Conservation (phyloP, 768 basidiomycete genomes). For the Phanerodontia chrysosporium region DNA sequence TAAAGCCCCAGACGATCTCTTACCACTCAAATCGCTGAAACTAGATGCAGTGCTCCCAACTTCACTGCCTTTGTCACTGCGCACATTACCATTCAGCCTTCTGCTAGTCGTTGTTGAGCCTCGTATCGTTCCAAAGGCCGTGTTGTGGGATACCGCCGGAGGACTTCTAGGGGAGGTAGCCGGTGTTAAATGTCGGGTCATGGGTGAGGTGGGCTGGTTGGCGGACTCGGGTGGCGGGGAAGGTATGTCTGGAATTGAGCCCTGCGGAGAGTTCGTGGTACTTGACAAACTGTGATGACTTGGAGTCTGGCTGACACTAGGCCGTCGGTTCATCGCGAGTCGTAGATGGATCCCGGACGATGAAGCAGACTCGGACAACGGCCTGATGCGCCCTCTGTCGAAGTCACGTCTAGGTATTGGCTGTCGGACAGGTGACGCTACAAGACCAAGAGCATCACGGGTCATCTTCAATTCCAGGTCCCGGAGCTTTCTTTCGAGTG, state of each 20-base stretch:
- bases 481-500: constrained; percentile 61
- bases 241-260: constrained; percentile 79
- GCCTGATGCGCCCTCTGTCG: constrained; percentile 13
- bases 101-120: constrained; percentile 7
- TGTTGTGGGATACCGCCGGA: constrained; percentile 52
- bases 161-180: constrained; percentile 59
- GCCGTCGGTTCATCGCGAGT: constrained; percentile 22
- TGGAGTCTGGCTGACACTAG: constrained; percentile 45
- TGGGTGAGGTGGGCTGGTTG: constrained; percentile 23
- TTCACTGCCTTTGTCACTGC: constrained; percentile 39
- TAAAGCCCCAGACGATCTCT: constrained; percentile 18
- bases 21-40: constrained; percentile 85
- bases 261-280: constrained; percentile 59
- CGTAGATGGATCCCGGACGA: constrained; percentile 13
- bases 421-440: constrained; percentile 31
- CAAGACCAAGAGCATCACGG: constrained; percentile 67
- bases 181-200: constrained; percentile 32
- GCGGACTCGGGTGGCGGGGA: constrained; percentile 62
- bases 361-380: constrained; percentile 9
- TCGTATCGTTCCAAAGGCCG: constrained; percentile 44
- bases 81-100: constrained; percentile 25
- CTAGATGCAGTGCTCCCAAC: constrained; percentile 73
- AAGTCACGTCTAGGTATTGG: constrained; percentile 9
- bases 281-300: constrained; percentile 74
- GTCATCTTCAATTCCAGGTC: constrained; percentile 72